These are phyloP conservation scores for Botryobasidium botryosum DNA, from an alignment of 768 basidiomycete species.

Conservation along the genomic window DNA sequence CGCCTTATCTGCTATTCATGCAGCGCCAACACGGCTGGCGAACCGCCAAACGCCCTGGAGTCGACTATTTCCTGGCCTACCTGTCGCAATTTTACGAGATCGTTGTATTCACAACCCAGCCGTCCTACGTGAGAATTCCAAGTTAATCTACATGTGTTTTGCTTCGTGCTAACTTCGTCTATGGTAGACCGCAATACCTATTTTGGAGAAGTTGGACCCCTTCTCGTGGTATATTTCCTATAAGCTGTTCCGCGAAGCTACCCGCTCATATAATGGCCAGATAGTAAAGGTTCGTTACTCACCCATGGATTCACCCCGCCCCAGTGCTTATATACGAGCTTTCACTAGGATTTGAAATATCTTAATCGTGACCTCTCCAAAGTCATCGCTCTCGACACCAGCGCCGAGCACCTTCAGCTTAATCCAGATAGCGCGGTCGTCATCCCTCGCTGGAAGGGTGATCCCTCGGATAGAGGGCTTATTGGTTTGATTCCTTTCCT, in stretches of 20 bases:
- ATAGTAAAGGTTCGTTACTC: constrained; percentile 54
- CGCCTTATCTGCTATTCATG: neutral
- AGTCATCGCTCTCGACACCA: constrained; percentile 74
- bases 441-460: constrained; percentile 74
- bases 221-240: constrained; percentile 81
- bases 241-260: constrained; percentile 84
- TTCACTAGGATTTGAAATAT: constrained; percentile 76
- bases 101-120: constrained; percentile 85
- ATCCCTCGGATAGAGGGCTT: constrained; percentile 55
- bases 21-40: constrained; percentile 91
- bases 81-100: constrained; percentile 97
- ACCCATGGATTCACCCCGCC: neutral
- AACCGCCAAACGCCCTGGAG: constrained; percentile 93
- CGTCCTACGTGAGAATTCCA: constrained; percentile 55
- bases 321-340: neutral
- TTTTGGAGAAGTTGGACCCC: constrained; percentile 87
- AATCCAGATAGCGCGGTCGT: constrained; percentile 84
- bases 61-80: constrained; percentile 96
- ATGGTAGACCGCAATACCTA: constrained; percentile 65
- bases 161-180: neutral
- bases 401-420: constrained; percentile 53
- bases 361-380: constrained; percentile 87
- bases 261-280: constrained; percentile 62
- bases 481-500: constrained; percentile 94
- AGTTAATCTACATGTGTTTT: constrained; percentile 3